These are phyloP conservation scores for Isabelozyma heimii DNA, from an alignment of 805 yeast genomes.

Conservation along the genomic window DNA sequence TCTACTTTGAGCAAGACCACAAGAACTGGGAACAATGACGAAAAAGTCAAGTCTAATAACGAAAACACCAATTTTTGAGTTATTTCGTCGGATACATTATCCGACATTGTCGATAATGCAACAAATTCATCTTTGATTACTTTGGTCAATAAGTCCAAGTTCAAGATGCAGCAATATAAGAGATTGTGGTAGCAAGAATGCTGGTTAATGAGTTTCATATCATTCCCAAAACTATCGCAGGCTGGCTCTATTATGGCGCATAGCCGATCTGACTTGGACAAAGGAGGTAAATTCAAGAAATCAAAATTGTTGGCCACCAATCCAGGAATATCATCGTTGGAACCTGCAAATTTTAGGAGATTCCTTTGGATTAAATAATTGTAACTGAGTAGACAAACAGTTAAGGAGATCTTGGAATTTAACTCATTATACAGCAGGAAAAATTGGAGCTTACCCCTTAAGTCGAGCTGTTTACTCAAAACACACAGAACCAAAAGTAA, in stretches of 20 bases:
- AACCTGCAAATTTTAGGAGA: constrained; percentile 5
- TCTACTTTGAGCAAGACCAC: constrained; percentile 1
- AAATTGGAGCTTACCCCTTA: constrained; percentile 3
- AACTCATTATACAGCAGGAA: constrained; percentile 15
- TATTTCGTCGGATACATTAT: constrained; percentile 3
- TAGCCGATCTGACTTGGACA: constrained; percentile 24
- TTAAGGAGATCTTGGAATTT: constrained; percentile 19
- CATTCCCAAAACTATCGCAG: constrained; percentile 4
- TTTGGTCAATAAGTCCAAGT: constrained; percentile 6
- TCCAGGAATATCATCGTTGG: constrained; percentile 8
- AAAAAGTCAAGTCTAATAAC: constrained; percentile 12
- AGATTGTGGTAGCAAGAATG: constrained; percentile 4
- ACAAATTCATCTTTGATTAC: constrained; percentile 13
- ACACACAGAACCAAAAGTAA: background rate
- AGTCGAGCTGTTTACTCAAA: background rate
- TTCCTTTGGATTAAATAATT: constrained; percentile 14
- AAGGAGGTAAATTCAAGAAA: constrained; percentile 23
- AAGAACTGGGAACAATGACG: constrained; percentile 14
- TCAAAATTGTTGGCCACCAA: constrained; percentile 11
- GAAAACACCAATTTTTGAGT: constrained; percentile 9
- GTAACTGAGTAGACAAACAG: constrained; percentile 10
- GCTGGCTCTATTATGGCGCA: constrained; percentile 2
- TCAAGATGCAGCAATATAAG: constrained; percentile 4
- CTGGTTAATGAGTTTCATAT: background rate
- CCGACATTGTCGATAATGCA: constrained; percentile 7